A percentile compares a stretch with the other conserved stretches of the same genome.
Conservation (phyloP, 2,329 filamentous ascomycete genomes). For the Venturia effusa region DNA sequence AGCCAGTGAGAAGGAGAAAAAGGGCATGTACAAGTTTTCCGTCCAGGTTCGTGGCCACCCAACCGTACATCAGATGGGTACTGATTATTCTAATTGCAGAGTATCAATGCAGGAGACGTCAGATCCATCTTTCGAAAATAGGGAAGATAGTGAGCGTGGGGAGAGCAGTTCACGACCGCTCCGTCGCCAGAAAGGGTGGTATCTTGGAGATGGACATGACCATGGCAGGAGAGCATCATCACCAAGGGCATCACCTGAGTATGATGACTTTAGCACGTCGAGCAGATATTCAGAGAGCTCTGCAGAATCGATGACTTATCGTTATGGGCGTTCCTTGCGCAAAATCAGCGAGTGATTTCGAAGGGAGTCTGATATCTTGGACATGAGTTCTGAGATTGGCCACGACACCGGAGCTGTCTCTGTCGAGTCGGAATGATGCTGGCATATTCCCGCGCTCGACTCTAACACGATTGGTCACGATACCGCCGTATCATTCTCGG, state of each 20-base stretch:
- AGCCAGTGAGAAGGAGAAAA: background rate
- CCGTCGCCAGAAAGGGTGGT: background rate
- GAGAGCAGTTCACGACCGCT: background rate
- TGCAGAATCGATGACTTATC: background rate
- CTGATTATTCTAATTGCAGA: slow-evolving; percentile 1
- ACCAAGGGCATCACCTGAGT: background rate
- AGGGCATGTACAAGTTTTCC: background rate
- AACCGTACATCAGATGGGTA: background rate
- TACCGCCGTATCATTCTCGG: background rate
- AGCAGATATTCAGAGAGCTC: background rate
- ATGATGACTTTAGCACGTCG: background rate
- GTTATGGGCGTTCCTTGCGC: background rate
- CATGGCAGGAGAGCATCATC: background rate
- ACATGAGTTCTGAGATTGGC: background rate
- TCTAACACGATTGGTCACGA: background rate
- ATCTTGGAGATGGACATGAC: background rate
- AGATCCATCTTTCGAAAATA: background rate
- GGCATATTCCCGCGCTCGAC: background rate
- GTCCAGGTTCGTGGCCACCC: background rate
- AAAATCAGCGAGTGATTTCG: background rate
- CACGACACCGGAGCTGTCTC: background rate
- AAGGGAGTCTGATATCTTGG: background rate
- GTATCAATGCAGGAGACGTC: background rate
- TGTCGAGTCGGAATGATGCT: background rate
- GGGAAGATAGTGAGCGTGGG: background rate